Base-by-base conservation (phyloP, 192 early-diverging fungal genomes). In the Entomortierella lignicola region DNA sequence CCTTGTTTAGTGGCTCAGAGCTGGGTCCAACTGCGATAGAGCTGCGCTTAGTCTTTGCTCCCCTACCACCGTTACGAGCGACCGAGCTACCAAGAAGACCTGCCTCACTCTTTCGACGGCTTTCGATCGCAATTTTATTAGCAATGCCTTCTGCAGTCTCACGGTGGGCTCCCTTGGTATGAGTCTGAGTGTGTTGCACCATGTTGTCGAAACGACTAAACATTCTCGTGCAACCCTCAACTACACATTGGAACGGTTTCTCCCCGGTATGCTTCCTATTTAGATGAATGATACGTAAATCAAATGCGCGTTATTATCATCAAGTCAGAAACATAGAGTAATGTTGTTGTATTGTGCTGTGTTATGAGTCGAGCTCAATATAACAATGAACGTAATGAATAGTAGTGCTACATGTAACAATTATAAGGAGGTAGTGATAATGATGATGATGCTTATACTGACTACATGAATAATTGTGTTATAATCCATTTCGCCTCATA, bases 201-300 rank as follows among this genome's bases (percentile, higher is more conserved):
- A 93, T 93, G 61, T 93, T 93, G 67, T 93, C 92, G 61, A 92
- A 93, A 23, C 92, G 86, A 81, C 89, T 90, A 55, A 93, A 93
- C 72, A 86, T 83, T 39, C 89, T 85, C 58, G 82, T 75, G 65
- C 92, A 93, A 17, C 80, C 85, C 42, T 89, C 84, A 15, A 91
- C 85, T 13, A 93, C 82, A 41, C 92, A 93, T 61, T 88, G 82
- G 80, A 91, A 93, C 0, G 92, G 92, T 41, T 79, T 79, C 30
- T 79, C 75, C 21, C 75, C 75, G 10, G 75, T 79, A 41, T 79
- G 75, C 50, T 87, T 93, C 89, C 84, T 93, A 81, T n/a, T n/a
- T n/a, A n/a, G n/a, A n/a, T n/a, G n/a, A n/a, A n/a, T n/a, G n/a
- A n/a, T n/a, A n/a, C n/a, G n/a, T n/a, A n/a, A n/a, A n/a, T n/a